These are phyloP conservation scores for Hamamelis virginiana DNA, from an alignment of 164 flowering plant species.

Conservation along the genomic window DNA sequence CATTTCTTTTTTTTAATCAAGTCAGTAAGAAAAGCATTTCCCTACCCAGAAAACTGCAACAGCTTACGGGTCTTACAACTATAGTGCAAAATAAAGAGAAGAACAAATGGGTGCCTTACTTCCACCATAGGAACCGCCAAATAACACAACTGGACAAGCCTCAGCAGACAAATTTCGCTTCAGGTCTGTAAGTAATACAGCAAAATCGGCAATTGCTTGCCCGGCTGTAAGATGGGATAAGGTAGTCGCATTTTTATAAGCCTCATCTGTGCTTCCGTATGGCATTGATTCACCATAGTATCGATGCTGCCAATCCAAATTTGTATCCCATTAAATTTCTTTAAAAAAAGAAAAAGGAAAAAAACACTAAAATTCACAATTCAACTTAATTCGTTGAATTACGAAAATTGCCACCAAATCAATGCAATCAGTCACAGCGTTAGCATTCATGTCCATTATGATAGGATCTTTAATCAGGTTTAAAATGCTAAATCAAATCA, in stretches of 20 bases:
- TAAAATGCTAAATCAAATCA: too few species aligned
- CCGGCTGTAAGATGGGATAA: slow-evolving; percentile 74
- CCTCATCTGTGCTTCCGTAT: slow-evolving; percentile 66
- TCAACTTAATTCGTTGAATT: too few species aligned
- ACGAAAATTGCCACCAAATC: too few species aligned
- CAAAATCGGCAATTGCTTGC: slow-evolving; percentile 90
- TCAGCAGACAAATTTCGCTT: slow-evolving; percentile 76
- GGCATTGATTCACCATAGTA: slow-evolving; percentile 97
- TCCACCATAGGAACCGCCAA: slow-evolving; percentile 98
- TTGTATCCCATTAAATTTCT: neutral
- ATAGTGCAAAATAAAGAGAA: neutral
- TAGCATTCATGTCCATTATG: too few species aligned
- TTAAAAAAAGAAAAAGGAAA: too few species aligned
- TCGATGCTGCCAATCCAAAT: slow-evolving; percentile 58
- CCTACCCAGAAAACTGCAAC: neutral
- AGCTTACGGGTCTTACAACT: neutral
- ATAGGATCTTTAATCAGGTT: too few species aligned
- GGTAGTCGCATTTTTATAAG: slow-evolving; percentile 63
- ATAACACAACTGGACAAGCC: slow-evolving; percentile 75
- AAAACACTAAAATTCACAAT: too few species aligned
- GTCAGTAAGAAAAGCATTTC: neutral
- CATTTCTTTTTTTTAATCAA: neutral
- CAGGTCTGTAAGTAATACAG: slow-evolving; percentile 65
- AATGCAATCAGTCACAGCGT: too few species aligned
- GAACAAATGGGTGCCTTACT: slow-evolving; percentile 43